These are phyloP conservation scores for Crithidia brevicula DNA, from an alignment of 208 protist species.

Conservation along the genomic window DNA sequence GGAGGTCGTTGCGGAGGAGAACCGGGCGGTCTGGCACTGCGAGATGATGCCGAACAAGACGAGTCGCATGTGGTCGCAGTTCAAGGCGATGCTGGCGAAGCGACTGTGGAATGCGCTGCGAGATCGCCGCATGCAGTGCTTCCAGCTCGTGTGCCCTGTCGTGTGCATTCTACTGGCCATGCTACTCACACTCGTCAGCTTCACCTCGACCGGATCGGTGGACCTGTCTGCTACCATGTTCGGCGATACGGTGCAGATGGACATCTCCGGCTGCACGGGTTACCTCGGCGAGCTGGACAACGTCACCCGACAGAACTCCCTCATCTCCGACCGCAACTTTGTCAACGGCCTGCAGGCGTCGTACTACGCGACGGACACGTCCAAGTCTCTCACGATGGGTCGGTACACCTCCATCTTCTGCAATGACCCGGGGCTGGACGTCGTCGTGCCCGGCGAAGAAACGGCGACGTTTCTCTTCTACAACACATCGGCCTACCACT, in stretches of 20 bases:
- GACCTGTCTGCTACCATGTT: constrained; percentile 46
- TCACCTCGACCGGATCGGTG: constrained; percentile 27
- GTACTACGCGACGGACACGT: constrained; percentile 39
- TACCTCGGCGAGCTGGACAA: constrained; percentile 17
- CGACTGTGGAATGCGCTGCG: constrained; percentile 55
- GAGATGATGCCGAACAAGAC: constrained; percentile 26
- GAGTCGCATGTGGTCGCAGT: constrained; percentile 39
- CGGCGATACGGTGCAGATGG: constrained; percentile 38
- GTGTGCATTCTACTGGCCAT: constrained; percentile 68
- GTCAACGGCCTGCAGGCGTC: constrained; percentile 25
- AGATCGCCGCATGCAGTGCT: constrained; percentile 66
- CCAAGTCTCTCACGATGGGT: constrained; percentile 34
- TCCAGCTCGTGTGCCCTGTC: constrained; percentile 80
- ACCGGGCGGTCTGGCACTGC: constrained; percentile 21
- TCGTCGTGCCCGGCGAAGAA: constrained; percentile 35
- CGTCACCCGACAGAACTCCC: constrained; percentile 13
- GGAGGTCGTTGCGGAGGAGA: constrained; percentile 32
- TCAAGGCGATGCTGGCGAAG: constrained; percentile 63
- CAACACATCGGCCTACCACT: constrained; percentile 68
- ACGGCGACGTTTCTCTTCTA: constrained; percentile 44
- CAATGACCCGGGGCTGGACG: constrained; percentile 32
- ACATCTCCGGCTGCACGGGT: constrained; percentile 39
- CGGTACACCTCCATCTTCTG: constrained; percentile 51
- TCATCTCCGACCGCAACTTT: constrained; percentile 34
- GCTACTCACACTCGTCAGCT: constrained; percentile 56